These are phyloP conservation scores for Nemania serpens DNA, from an alignment of 2,329 filamentous ascomycete genomes.

Conservation along the genomic window DNA sequence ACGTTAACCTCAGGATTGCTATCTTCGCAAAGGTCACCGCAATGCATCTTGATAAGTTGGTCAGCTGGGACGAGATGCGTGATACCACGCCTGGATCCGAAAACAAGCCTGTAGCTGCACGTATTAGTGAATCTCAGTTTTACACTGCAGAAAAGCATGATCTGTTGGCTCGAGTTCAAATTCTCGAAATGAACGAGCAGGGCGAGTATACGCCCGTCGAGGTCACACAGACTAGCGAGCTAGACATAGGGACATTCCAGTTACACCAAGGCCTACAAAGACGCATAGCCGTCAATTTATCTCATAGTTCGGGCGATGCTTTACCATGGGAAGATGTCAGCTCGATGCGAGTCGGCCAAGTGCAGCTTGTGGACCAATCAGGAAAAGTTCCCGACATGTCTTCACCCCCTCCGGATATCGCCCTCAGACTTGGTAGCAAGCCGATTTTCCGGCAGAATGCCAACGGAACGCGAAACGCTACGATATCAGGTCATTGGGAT, in stretches of 20 bases:
- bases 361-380: conserved; percentile 81
- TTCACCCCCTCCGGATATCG: conserved; percentile 72
- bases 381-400: conserved; percentile 84
- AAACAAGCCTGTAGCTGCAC: conserved; percentile 60
- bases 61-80: conserved; percentile 99
- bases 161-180: conserved; percentile 82
- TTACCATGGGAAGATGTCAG: conserved; percentile 87
- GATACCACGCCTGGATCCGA: conserved; percentile 70
- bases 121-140: conserved; percentile 90
- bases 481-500: conserved; percentile 92
- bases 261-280: conserved; percentile 93
- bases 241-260: conserved; percentile 91
- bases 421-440: conserved; percentile 75
- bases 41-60: conserved; percentile 94
- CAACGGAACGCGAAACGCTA: conserved; percentile 87
- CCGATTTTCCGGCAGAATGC: conserved; percentile 83
- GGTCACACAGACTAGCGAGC: conserved; percentile 81
- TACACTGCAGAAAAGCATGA: conserved; percentile 94
- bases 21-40: conserved; percentile 89
- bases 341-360: conserved; percentile 75
- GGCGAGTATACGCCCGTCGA: conserved; percentile 93
- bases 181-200: conserved; percentile 88
- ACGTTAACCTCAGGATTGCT: conserved; percentile 79
- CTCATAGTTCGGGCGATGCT: conserved; percentile 85
- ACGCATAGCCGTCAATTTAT: conserved; percentile 84